A percentile compares a stretch with the other conserved stretches of the same genome.
Evolutionary conservation across 352 stramenopile species (phyloP).

Genomic region (Globisporangium takayamanum): DNA sequence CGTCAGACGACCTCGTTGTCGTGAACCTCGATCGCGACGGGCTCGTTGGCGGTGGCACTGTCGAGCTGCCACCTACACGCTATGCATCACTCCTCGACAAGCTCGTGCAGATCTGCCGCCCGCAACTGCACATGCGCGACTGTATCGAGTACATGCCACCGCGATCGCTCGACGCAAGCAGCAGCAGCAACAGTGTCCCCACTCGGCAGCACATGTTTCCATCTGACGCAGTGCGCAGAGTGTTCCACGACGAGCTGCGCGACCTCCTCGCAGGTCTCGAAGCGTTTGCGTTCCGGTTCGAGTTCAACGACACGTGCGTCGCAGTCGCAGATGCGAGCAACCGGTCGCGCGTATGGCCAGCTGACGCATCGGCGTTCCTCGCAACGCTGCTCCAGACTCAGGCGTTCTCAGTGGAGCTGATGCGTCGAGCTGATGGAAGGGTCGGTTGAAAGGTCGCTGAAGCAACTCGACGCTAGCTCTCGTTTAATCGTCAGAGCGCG

Average conservation of each 20-base stretch:
- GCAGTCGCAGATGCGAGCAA: constrained; percentile 48
- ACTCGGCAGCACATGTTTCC: constrained; percentile 14
- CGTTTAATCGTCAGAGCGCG: too few relatives aligned
- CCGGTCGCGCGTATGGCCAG: constrained; percentile 24
- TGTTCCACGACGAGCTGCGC: constrained; percentile 35
- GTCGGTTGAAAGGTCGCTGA: too few relatives aligned
- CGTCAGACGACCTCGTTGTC: constrained; percentile 42
- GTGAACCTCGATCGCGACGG: constrained; percentile 55
- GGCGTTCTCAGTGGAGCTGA: constrained; percentile 31
- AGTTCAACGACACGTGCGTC: constrained; percentile 26
- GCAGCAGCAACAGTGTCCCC: background rate
- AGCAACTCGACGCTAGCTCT: too few relatives aligned
- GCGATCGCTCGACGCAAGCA: background rate
- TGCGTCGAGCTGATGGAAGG: too few relatives aligned
- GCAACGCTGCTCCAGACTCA: constrained; percentile 47
- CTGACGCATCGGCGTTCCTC: constrained; percentile 35
- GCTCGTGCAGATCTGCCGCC: constrained; percentile 33
- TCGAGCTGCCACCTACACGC: constrained; percentile 30
- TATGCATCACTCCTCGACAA: constrained; percentile 29
- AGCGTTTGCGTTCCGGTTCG: constrained; percentile 55
- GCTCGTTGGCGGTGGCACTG: constrained; percentile 40
- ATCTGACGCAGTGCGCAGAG: constrained; percentile 17
- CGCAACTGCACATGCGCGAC: constrained; percentile 30
- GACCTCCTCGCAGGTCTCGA: constrained; percentile 44
- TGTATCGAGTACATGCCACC: constrained; percentile 17